These are phyloP conservation scores for Carex arenaria DNA, from an alignment of 202 grass and related monocot genomes.

Conservation along the genomic window DNA sequence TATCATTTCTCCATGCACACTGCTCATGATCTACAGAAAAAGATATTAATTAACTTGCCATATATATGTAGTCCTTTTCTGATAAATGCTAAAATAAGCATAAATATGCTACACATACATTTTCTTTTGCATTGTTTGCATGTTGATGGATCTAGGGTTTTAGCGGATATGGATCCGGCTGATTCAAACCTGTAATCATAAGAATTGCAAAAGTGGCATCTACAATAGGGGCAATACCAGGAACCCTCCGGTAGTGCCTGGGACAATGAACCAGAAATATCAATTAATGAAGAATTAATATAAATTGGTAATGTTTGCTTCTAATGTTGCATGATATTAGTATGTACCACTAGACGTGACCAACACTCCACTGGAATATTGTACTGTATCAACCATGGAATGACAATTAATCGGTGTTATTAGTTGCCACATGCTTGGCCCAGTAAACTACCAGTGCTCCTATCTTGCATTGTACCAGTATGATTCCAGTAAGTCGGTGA, in stretches of 20 bases:
- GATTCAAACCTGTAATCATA: neutral
- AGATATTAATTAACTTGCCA: constrained; percentile 9
- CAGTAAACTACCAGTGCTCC: neutral
- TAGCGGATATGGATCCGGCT: neutral
- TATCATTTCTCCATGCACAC: constrained; percentile 27
- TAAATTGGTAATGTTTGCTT: neutral
- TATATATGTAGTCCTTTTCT: neutral
- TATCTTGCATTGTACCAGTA: neutral
- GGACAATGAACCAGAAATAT: neutral
- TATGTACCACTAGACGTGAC: neutral
- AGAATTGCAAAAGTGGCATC: constrained; percentile 24
- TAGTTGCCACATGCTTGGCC: neutral
- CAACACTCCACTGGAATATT: neutral
- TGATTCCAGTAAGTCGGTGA: neutral
- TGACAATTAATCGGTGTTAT: neutral
- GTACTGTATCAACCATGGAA: neutral
- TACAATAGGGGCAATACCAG: constrained; percentile 33
- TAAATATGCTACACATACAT: constrained; percentile 19
- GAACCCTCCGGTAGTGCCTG: constrained; percentile 30
- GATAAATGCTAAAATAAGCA: neutral
- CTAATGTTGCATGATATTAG: neutral
- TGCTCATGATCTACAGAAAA: constrained; percentile 25
- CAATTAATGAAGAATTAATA: neutral
- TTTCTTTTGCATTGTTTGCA: constrained; percentile 32
- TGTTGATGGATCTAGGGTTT: neutral